Evolutionary conservation across 768 basidiomycete genomes (phyloP), one percentile per base, ranked within the genome.

Genomic region (Baorangia bicolor): DNA sequence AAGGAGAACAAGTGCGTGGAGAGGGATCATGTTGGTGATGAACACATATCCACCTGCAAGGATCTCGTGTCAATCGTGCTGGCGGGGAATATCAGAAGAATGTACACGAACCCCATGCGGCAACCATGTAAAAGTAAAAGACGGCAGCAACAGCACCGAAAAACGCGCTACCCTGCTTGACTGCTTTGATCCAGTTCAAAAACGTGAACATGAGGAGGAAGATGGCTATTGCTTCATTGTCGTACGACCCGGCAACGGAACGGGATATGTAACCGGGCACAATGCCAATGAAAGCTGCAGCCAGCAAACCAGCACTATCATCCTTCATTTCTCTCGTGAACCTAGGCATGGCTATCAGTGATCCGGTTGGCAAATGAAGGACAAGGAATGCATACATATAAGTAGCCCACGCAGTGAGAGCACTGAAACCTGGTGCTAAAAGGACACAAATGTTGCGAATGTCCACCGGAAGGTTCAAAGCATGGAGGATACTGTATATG

Each of bases 101-200:
- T 5, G 25, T 1, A 16, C 14, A 74, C 82, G 55, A 64, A 90
- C 96, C 97, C 97, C 97, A 99, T 30, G 97, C 97, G 49, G 97
- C 96, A n/a, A 99, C 97, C 97, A 99, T 99, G 81, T 98, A 99
- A 64, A 98, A 98, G 77, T 99, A 99, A 76, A 98, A 98, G 4
- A 98, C 75, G 18, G 95, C 97, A 42, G 97, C 87, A 38, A 92
- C 66, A 25, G 92, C 91, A 21, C 94, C 96, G 63, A 85, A 97
- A 57, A 96, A 82, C 1, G 93, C 94, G 57, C 93, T 96, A 40
- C 97, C 97, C 43, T 84, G 82, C 74, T 98, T 98, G 51, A 98
- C 78, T 25, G 97, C 95, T 64, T 90, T 92, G 71, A 99, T 96
- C 97, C 97, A 98, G 59, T 81, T 81, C 77, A 82, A 98, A 75